Evolutionary conservation across 2,329 filamentous ascomycete species (phyloP).

Genomic region (Orbilia ellipsospora): DNA sequence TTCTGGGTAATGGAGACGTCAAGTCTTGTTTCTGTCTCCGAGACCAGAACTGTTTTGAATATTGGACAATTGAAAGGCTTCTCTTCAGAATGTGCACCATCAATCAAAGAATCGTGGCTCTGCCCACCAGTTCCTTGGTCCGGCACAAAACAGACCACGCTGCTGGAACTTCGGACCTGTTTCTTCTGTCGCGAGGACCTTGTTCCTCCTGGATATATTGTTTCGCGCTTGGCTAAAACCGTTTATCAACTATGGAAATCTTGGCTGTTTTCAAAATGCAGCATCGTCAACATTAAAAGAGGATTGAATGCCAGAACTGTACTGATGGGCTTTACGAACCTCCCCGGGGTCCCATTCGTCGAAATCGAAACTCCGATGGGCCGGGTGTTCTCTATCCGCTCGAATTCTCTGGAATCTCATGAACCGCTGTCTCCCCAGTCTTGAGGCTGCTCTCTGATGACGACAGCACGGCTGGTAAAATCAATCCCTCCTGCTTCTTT

Average conservation of each 20-base stretch:
- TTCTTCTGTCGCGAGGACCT: too few relatives aligned
- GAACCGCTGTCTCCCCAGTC: not conserved
- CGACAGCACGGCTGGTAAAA: conserved; percentile 12
- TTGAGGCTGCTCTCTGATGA: not conserved
- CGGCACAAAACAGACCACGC: not conserved
- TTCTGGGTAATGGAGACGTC: conserved; percentile 11
- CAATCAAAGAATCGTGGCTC: not conserved
- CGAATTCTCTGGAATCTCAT: not conserved
- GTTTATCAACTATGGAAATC: not conserved
- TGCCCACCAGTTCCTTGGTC: not conserved
- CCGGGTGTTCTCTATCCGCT: not conserved
- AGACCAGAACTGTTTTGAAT: not conserved
- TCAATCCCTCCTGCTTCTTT: conserved; percentile 8
- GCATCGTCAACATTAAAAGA: too few relatives aligned
- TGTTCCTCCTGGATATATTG: conserved; percentile 1
- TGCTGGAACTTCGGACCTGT: conserved; percentile 15
- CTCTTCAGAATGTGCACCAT: conserved; percentile 8
- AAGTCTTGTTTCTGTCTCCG: not conserved
- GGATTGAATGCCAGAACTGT: too few relatives aligned
- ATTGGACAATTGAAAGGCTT: not conserved
- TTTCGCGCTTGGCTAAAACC: conserved; percentile 36
- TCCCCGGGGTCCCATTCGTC: too few relatives aligned
- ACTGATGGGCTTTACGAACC: too few relatives aligned
- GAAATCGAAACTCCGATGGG: too few relatives aligned
- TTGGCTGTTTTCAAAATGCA: conserved; percentile 26